These are phyloP conservation scores for Curvularia sp. DNA, from an alignment of 2,329 filamentous ascomycete species.

Conservation along the genomic window DNA sequence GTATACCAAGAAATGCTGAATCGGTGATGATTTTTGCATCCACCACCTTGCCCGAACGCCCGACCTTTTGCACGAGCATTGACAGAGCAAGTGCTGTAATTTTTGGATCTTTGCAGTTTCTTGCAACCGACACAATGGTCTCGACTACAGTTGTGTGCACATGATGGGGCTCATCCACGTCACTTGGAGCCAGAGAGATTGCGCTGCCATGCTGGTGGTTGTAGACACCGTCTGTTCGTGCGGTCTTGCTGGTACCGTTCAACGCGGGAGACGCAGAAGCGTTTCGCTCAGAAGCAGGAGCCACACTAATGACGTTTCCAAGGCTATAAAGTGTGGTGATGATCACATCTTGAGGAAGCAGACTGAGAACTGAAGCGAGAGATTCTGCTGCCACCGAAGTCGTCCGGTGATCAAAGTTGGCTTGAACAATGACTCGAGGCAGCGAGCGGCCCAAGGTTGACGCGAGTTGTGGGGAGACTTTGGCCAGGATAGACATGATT, in stretches of 20 bases:
- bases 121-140: constrained; percentile 89
- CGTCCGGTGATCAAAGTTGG: constrained; percentile 71
- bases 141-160: constrained; percentile 92
- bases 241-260: constrained; percentile 59
- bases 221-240: constrained; percentile 46
- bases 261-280: constrained; percentile 53
- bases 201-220: constrained; percentile 71
- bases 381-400: constrained; percentile 82
- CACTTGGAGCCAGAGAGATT: constrained; percentile 76
- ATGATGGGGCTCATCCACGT: constrained; percentile 78
- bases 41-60: constrained; percentile 78
- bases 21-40: constrained; percentile 87
- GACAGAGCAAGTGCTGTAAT: constrained; percentile 92
- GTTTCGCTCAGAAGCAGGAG: constrained; percentile 59
- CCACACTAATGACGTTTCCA: constrained; percentile 90
- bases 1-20: constrained; percentile 77
- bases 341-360: constrained; percentile 87
- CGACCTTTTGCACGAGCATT: constrained; percentile 95
- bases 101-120: constrained; percentile 82
- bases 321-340: constrained; percentile 96
- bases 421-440: constrained; percentile 87
- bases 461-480: constrained; percentile 74
- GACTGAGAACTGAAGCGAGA: constrained; percentile 79
- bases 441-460: constrained; percentile 79
- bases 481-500: constrained; percentile 81